Evolutionary conservation across 129 eudicot species (phyloP), one percentile per base, ranked within the genome.

Genomic region (Lonicera japonica): DNA sequence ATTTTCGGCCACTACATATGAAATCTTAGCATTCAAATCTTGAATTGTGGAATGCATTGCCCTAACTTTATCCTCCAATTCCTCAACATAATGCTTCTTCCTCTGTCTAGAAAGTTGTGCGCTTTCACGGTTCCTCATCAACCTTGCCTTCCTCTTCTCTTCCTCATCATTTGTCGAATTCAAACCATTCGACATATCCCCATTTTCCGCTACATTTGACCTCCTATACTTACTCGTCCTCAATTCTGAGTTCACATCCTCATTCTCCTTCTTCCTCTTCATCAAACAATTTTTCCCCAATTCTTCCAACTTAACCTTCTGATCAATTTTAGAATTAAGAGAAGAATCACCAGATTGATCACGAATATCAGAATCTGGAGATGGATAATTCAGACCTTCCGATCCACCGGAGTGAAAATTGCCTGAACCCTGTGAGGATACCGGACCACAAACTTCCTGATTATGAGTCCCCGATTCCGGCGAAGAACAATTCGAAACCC

Each of bases 71-170:
- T 85, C 99, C 81, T 92, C 99, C 46, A 92, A 79, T 52, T 92
- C 96, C 75, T 88, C 99, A 13, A 92, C 87, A 55, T 92, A 85
- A 41, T 88, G 89, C 79, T 92, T 92, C 69, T 85, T 92, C 73
- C 95, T 92, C 66, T 92, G 99, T 62, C 99, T 75, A 2, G 96
- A 88, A 11, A 92, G 77, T 43, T 92, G 99, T 0, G 99, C 96
- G 58, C 96, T 88, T 66, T 92, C 99, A 0, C 99, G 76, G 69
- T 92, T 92, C 69, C 96, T 80, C 25, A 88, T 78, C 76, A 92
- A 66, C 78, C 95, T 88, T 25, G 87, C 89, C 77, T 76, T 88
- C 83, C 74, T 82, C 75, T 83, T 92, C 20, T 92, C 96, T 0
- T 88, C 92, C 16, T 71, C 70, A 52, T 78, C 96, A 5, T 64